phyloP scores from a whole-genome alignment of 2,329 filamentous ascomycete species.

The Talaromyces piceae region DNA sequence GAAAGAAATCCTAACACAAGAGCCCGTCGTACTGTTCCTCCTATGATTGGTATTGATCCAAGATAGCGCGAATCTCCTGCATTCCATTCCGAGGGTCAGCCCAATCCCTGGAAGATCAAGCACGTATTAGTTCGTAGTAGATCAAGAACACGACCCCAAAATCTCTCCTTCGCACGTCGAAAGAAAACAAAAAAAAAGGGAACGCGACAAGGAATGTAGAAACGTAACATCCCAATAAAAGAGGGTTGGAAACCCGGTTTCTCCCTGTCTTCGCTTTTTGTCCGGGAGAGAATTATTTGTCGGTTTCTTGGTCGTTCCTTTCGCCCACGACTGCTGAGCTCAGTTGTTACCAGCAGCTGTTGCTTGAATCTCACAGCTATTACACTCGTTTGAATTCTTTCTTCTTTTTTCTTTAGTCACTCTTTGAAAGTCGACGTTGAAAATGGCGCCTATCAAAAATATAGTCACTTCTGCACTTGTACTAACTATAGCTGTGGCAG shows the following conservation, averaged over 20 bases:
- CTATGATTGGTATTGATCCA: background rate
- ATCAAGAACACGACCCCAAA: background rate
- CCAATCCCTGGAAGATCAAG: background rate
- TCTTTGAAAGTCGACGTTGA: background rate
- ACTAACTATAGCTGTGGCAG: constrained; percentile 5
- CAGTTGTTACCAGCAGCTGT: background rate
- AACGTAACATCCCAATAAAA: background rate
- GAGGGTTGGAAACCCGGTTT: background rate
- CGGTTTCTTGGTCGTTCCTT: constrained; percentile 1
- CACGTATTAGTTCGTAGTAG: background rate
- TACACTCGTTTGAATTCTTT: constrained; percentile 4
- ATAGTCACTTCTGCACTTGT: constrained; percentile 6
- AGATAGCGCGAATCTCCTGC: background rate
- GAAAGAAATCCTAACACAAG: background rate
- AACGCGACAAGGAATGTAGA: background rate
- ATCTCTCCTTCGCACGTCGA: too few relatives aligned
- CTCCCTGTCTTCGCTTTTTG: background rate
- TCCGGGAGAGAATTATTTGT: background rate
- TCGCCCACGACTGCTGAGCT: background rate
- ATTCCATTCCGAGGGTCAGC: constrained; percentile 1
- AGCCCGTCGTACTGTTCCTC: background rate
- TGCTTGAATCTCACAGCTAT: constrained; percentile 5
- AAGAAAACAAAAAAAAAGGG: too few relatives aligned
- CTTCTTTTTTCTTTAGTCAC: background rate
- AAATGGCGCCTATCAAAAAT: constrained; percentile 9